phyloP scores from a whole-genome alignment of 768 basidiomycete species.

The Hysterangium stoloniferum region DNA sequence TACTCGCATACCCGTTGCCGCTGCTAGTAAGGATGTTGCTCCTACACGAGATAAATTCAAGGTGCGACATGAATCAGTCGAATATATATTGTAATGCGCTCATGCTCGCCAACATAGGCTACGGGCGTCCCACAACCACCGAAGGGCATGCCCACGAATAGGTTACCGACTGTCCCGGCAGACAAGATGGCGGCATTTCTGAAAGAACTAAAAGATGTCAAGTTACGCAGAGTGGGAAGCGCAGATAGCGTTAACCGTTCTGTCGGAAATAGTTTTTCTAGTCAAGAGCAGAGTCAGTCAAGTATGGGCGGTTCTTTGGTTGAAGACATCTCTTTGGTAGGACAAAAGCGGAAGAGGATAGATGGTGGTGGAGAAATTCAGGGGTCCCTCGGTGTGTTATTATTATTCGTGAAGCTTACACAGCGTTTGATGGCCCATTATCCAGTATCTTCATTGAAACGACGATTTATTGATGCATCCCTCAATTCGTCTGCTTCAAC shows the following conservation, averaged over 20 bases:
- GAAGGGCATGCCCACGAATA: conserved; percentile 5
- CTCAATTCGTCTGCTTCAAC: conserved; percentile 19
- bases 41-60: conserved; percentile 2
- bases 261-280: conserved; percentile 11
- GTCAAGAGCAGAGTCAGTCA: conserved; percentile 1
- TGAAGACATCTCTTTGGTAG: neutral
- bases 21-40: neutral
- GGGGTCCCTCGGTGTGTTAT: conserved; percentile 28
- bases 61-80: neutral
- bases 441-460: conserved; percentile 29
- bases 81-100: neutral
- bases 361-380: conserved; percentile 11
- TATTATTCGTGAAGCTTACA: conserved; percentile 2
- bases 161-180: conserved; percentile 37
- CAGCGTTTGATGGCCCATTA: neutral
- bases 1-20: conserved; percentile 10
- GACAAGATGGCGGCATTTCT: conserved; percentile 83
- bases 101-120: neutral
- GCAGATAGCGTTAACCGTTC: conserved; percentile 17
- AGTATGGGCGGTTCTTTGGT: conserved; percentile 3
- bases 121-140: neutral
- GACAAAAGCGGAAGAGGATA: conserved; percentile 11
- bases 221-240: conserved; percentile 50
- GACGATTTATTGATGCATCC: conserved; percentile 27
- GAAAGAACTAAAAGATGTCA: conserved; percentile 69